Conservation (phyloP, 2,329 filamentous ascomycete species). For the Leptoxyphium fumago region DNA sequence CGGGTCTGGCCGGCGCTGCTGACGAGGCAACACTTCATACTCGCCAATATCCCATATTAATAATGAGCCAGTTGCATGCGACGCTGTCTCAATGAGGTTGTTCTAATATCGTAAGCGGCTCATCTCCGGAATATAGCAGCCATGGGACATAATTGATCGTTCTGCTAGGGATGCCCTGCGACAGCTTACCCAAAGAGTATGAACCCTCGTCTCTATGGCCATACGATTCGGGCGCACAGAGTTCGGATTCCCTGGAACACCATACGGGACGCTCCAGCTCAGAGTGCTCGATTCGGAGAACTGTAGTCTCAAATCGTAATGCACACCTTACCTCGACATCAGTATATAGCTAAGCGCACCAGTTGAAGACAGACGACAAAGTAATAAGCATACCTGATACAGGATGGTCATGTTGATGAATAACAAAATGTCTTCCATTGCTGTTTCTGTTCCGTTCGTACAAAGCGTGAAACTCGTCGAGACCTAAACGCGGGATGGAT, state of each 20-base stretch:
- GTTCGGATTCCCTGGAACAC: conserved; percentile 28
- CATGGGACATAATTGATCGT: not conserved
- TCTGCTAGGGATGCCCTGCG: not conserved
- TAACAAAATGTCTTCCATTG: conserved; percentile 42
- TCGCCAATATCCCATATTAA: conserved; percentile 33
- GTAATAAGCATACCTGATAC: conserved; percentile 43
- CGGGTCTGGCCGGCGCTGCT: conserved; percentile 8
- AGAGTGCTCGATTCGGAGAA: conserved; percentile 52
- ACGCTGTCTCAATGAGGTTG: conserved; percentile 30
- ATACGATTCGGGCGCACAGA: conserved; percentile 25
- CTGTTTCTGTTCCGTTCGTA: conserved; percentile 33
- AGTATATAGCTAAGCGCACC: not conserved
- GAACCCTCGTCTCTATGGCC: conserved; percentile 31
- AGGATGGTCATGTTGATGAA: conserved; percentile 62
- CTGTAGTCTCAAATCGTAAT: conserved; percentile 52
- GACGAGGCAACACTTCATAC: conserved; percentile 23
- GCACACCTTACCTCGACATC: conserved; percentile 16
- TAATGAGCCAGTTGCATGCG: conserved; percentile 27
- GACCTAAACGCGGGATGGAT: conserved; percentile 22
- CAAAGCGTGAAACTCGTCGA: conserved; percentile 29
- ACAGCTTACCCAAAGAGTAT: conserved; percentile 26
- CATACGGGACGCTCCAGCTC: conserved; percentile 37
- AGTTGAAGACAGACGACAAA: too few relatives aligned
- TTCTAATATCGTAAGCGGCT: conserved; percentile 17
- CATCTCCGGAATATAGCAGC: not conserved